A percentile compares a stretch with the other conserved stretches of the same genome.
phyloP scores from a whole-genome alignment of 2,329 filamentous ascomycete genomes.

The Ophiostoma himal-ulmi region DNA sequence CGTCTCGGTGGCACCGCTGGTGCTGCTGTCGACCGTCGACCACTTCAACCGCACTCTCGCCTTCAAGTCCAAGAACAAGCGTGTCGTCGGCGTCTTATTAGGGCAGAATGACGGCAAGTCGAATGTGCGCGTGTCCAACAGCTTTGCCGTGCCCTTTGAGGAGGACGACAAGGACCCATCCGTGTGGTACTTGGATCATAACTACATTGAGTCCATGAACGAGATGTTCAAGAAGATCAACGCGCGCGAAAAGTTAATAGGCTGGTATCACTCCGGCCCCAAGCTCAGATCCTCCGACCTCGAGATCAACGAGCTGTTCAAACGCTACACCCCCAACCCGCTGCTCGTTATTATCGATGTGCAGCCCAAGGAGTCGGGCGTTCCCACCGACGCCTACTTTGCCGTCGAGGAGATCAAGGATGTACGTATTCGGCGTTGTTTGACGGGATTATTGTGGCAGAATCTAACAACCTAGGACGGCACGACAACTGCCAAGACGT shows the following conservation, averaged over 20 bases:
- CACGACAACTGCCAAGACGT: conserved; percentile 92
- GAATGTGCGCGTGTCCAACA: conserved; percentile 88
- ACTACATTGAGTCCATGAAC: conserved; percentile 99
- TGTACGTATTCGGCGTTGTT: conserved; percentile 43
- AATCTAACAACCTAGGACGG: conserved; percentile 64
- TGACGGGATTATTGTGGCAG: too few species aligned
- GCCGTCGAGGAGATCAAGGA: conserved; percentile 99
- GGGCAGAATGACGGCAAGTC: conserved; percentile 95
- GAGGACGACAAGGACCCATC: conserved; percentile 98
- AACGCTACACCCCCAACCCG: conserved; percentile 95
- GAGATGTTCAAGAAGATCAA: conserved; percentile 99
- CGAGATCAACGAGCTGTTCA: conserved; percentile 99
- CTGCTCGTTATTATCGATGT: conserved; percentile 97
- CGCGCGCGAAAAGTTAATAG: conserved; percentile 95
- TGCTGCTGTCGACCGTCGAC: conserved; percentile 95
- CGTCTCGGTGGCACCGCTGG: conserved; percentile 94
- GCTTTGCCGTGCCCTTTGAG: conserved; percentile 97
- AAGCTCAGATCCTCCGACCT: conserved; percentile 95
- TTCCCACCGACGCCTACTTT: conserved; percentile 98
- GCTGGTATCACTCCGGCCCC: conserved; percentile 98
- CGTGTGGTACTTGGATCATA: conserved; percentile 98
- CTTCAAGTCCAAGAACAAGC: conserved; percentile 74
- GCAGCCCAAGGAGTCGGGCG: conserved; percentile 94
- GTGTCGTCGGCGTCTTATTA: conserved; percentile 89
- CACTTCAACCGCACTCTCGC: conserved; percentile 91